These are phyloP conservation scores for Didymella pomorum DNA, from an alignment of 2,329 filamentous ascomycete species.

Conservation along the genomic window DNA sequence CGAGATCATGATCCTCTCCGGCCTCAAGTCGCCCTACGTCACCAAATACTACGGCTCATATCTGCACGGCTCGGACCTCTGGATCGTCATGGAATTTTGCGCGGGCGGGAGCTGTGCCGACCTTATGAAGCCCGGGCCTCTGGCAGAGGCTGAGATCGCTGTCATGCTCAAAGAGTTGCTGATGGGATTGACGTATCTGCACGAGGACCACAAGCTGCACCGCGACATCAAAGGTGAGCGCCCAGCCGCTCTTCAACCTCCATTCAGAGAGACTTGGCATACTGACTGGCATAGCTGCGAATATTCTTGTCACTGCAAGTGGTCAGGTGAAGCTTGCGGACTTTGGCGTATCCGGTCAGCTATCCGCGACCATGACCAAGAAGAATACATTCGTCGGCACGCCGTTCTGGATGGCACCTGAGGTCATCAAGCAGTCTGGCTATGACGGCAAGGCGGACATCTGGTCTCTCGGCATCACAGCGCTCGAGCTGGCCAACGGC, in stretches of 20 bases:
- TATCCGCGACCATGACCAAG: conserved; percentile 98
- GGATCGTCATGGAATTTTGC: conserved; percentile 99
- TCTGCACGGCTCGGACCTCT: conserved; percentile 92
- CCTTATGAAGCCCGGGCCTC: conserved; percentile 89
- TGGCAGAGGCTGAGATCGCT: conserved; percentile 94
- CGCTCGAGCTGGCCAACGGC: conserved; percentile 87
- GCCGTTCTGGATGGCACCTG: conserved; percentile 99
- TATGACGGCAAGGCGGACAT: conserved; percentile 99
- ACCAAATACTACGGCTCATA: conserved; percentile 98
- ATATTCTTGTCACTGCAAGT: conserved; percentile 85
- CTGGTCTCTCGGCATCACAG: conserved; percentile 95
- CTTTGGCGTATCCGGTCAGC: conserved; percentile 94
- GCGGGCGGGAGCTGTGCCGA: conserved; percentile 96
- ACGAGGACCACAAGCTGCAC: conserved; percentile 94
- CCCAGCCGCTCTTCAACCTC: neutral
- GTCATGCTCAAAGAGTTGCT: conserved; percentile 93
- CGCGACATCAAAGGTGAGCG: conserved; percentile 87
- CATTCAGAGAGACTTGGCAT: neutral
- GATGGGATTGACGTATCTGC: conserved; percentile 88
- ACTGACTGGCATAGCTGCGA: conserved; percentile 71
- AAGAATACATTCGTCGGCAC: conserved; percentile 99
- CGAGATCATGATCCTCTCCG: conserved; percentile 96
- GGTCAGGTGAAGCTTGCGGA: conserved; percentile 97
- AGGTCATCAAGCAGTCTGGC: conserved; percentile 97
- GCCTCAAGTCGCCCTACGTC: conserved; percentile 93